These are phyloP conservation scores for Schwanniomyces occidentalis DNA, from an alignment of 805 yeast species.

Conservation along the genomic window DNA sequence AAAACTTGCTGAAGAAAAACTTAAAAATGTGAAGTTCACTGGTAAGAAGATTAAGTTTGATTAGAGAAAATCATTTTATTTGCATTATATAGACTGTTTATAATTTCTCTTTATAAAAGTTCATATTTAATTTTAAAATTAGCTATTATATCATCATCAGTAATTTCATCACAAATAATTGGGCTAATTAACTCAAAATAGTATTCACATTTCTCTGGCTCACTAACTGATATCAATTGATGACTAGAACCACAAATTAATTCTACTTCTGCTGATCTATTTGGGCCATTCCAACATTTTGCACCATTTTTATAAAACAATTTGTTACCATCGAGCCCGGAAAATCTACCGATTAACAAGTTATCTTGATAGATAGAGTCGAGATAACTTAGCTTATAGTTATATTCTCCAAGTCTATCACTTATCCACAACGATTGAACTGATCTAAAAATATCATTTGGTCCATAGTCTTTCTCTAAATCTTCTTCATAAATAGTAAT, in stretches of 20 bases:
- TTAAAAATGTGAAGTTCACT: constrained; percentile 62
- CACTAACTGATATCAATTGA: constrained; percentile 66
- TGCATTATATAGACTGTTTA: constrained; percentile 1
- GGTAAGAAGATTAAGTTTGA: constrained; percentile 88
- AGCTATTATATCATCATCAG: constrained; percentile 26
- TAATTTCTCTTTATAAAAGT: constrained; percentile 12
- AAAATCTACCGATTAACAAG: constrained; percentile 52
- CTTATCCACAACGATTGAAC: constrained; percentile 49
- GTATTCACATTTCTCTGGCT: constrained; percentile 88
- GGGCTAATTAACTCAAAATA: constrained; percentile 50
- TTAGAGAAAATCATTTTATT: constrained; percentile 12
- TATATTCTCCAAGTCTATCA: constrained; percentile 65
- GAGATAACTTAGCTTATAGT: constrained; percentile 60
- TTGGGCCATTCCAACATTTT: constrained; percentile 94
- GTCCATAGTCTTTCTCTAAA: constrained; percentile 49
- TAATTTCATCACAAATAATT: constrained; percentile 40
- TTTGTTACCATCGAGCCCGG: constrained; percentile 24
- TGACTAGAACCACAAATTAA: constrained; percentile 66
- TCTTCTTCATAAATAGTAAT: constrained; percentile 18
- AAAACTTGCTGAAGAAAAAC: constrained; percentile 65
- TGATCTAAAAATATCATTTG: constrained; percentile 63
- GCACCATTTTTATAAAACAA: constrained; percentile 61
- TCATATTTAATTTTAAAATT: constrained; percentile 28
- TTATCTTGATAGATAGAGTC: constrained; percentile 58
- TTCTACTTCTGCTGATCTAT: constrained; percentile 64